These are phyloP conservation scores for Apophysomyces ossiformis DNA, from an alignment of 371 early-diverging fungal genomes.

Conservation along the genomic window DNA sequence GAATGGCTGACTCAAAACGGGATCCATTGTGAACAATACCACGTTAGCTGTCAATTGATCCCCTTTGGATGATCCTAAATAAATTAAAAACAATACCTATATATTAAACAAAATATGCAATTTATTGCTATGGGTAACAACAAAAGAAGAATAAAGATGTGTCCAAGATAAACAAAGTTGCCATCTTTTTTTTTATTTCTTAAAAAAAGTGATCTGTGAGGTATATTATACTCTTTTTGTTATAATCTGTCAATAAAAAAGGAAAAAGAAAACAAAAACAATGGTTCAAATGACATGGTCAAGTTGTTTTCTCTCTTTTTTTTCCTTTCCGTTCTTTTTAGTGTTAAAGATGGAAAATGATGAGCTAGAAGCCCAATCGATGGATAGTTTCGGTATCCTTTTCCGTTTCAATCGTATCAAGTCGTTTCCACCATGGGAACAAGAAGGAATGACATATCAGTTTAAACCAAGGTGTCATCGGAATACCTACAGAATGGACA, in stretches of 20 bases:
- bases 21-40: conserved; percentile 7
- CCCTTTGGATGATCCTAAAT: not conserved
- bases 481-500: conserved; percentile 17
- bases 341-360: conserved; percentile 1
- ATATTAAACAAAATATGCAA: not conserved
- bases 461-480: conserved; percentile 88
- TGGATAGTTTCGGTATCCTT: conserved; percentile 58
- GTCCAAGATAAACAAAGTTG: too few relatives aligned
- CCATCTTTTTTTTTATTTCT: too few relatives aligned
- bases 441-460: conserved; percentile 80
- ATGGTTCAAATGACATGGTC: too few relatives aligned
- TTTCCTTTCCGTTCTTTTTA: not conserved
- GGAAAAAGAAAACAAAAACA: too few relatives aligned
- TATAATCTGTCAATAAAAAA: too few relatives aligned
- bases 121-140: not conserved
- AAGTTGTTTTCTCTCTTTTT: not conserved
- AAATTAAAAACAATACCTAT: not conserved
- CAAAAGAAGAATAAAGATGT: not conserved
- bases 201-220: too few relatives aligned
- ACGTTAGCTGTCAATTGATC: not conserved
- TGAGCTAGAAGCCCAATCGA: conserved; percentile 34
- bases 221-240: too few relatives aligned
- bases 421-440: conserved; percentile 86
- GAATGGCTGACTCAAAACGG: conserved; percentile 1
- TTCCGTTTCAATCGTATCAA: conserved; percentile 59